A percentile compares a stretch with the other conserved stretches of the same genome.
Evolutionary conservation across 2,329 filamentous ascomycete species (phyloP).

Genomic region (Didymosphaeria variabile): DNA sequence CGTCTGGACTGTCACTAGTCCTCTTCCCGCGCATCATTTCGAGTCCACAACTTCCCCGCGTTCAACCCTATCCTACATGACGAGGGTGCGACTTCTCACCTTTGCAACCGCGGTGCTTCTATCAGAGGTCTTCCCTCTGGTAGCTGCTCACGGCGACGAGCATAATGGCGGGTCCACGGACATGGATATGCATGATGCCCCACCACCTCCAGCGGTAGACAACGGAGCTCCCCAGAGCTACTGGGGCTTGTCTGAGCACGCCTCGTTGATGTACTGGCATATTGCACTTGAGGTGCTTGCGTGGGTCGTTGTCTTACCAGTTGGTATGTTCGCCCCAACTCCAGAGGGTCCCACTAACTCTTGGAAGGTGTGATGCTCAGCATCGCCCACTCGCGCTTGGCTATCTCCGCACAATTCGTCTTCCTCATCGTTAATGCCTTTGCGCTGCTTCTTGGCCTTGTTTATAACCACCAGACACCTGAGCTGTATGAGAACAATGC

Average conservation of each 20-base stretch:
- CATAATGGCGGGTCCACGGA: slow-evolving; percentile 37
- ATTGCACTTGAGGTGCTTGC: slow-evolving; percentile 74
- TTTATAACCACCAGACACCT: slow-evolving; percentile 81
- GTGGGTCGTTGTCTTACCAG: slow-evolving; percentile 77
- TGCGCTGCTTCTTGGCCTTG: slow-evolving; percentile 50
- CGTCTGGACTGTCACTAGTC: background rate
- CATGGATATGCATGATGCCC: slow-evolving; percentile 30
- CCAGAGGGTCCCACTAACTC: slow-evolving; percentile 33
- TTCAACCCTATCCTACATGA: slow-evolving; percentile 38
- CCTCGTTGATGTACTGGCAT: slow-evolving; percentile 71
- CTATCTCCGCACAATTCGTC: slow-evolving; percentile 71
- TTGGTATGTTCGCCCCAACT: slow-evolving; percentile 63
- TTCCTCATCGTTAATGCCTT: slow-evolving; percentile 56
- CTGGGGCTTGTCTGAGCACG: slow-evolving; percentile 65
- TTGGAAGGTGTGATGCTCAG: slow-evolving; percentile 82
- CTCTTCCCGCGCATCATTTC: slow-evolving; percentile 7
- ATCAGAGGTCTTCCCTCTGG: slow-evolving; percentile 50
- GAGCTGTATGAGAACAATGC: slow-evolving; percentile 87
- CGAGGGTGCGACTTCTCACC: slow-evolving; percentile 27
- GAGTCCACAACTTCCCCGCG: slow-evolving; percentile 1
- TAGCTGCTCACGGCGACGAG: slow-evolving; percentile 53
- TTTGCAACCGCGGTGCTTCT: slow-evolving; percentile 51
- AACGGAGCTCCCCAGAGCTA: slow-evolving; percentile 60
- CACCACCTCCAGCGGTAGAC: slow-evolving; percentile 26
- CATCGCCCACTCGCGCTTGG: slow-evolving; percentile 78